Evolutionary conservation across 331 rosid species (phyloP).

Genomic region (Spiraea crenata): DNA sequence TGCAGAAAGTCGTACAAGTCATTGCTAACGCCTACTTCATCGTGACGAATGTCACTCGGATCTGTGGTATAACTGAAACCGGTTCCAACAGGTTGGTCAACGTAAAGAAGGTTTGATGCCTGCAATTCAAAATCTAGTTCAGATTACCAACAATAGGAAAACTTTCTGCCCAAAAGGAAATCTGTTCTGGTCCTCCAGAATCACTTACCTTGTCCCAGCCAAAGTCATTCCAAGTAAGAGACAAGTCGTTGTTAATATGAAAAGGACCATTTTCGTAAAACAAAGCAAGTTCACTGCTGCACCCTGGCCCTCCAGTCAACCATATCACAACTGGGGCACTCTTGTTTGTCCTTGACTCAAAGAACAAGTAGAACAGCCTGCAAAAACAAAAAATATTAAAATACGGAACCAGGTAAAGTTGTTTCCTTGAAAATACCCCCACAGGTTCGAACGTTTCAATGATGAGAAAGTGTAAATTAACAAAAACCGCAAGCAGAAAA

Average conservation of each 20-base stretch:
- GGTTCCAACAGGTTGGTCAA: constrained; percentile 93
- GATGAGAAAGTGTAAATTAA: neutral
- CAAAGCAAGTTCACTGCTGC: constrained; percentile 89
- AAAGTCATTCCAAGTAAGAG: constrained; percentile 83
- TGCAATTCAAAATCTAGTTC: constrained; percentile 24
- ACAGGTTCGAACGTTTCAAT: too few relatives aligned
- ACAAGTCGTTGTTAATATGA: constrained; percentile 55
- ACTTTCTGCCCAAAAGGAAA: neutral
- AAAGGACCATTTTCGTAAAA: constrained; percentile 98
- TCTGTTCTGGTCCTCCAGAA: neutral
- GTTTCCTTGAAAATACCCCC: neutral
- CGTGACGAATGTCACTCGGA: constrained; percentile 62
- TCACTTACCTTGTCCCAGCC: constrained; percentile 91
- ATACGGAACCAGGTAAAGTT: neutral
- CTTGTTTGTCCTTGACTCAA: constrained; percentile 65
- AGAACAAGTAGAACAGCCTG: constrained; percentile 96
- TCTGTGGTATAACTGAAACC: constrained; percentile 85
- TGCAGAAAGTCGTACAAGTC: constrained; percentile 92
- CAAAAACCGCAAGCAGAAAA: neutral
- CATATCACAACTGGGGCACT: constrained; percentile 81
- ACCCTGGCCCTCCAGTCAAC: constrained; percentile 99
- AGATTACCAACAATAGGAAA: neutral
- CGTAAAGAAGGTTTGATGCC: constrained; percentile 83
- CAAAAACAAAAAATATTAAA: constrained; percentile 8
- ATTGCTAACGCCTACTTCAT: constrained; percentile 80